Evolutionary conservation across 1,284 basidiomycete species (phyloP), one percentile per base, ranked within the genome.

Genomic region (Lentinus polychrous): DNA sequence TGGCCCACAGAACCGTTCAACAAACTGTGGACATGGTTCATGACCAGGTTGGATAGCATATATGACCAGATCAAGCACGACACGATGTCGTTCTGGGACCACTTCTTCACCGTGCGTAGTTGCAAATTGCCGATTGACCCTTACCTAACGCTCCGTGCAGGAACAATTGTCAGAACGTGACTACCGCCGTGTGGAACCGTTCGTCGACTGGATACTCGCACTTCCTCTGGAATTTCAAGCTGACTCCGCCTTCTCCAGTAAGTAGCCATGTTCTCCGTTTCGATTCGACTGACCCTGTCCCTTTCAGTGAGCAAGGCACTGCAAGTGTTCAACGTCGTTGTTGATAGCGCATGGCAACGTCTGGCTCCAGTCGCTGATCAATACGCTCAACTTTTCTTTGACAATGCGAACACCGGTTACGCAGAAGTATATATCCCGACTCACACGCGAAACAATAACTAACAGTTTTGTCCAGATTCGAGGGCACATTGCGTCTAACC

Each of bases 51-150:
- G 23, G 77, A 84, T 38, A 71, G 72, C 37, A 83, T 95, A 49
- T 86, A 91, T 57, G 68, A 75, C 2, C 85, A 86, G 56, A 86
- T 93, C 58, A 88, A 88, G 56, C 91, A 91, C 43, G 91, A 94
- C 60, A 93, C 89, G 0, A 67, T 88, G 33, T 68, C 75, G 34
- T 83, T 87, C 52, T 91, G 86, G 86, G 84, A 86, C 57, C 71
- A 67, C 41, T 69, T 83, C 27, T 75, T 89, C 57, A 73, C 72
- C 50, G 83, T 86, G 54, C 56, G 73, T 58, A 34, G 52, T 36
- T 48, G 18, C 27, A 24, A 8, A 6, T 3, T 32, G 5, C 27
- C 27, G 31, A 34, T 34, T 24, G 41, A 24, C 36, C 18, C 24
- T 18, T 18, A 39, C 42, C 27, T 55, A 4, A 46, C 43, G 37